Percentiles rank a stretch among this genome's conserved stretches.
Conservation (phyloP, 148 eudicot genomes). For the Rhododendron vialii region DNA sequence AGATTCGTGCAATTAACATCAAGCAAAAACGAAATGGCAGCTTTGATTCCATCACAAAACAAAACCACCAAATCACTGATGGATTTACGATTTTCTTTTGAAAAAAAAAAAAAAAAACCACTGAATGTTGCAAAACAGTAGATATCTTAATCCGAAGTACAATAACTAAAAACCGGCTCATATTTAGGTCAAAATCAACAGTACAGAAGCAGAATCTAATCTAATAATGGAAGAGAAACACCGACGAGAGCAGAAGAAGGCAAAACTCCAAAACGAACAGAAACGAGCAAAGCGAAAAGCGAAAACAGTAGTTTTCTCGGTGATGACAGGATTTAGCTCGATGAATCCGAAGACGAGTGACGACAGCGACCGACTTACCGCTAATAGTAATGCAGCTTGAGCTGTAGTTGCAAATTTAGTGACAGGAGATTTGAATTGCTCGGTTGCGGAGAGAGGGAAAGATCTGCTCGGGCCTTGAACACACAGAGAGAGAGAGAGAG, state of each 20-base stretch:
- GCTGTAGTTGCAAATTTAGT: background rate
- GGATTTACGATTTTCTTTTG: background rate
- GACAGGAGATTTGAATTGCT: background rate
- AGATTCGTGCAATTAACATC: background rate
- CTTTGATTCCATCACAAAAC: background rate
- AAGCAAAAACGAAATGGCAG: background rate
- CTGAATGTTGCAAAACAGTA: background rate
- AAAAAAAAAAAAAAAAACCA: background rate
- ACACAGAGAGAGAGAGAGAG: background rate
- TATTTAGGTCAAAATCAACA: background rate
- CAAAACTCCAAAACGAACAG: background rate
- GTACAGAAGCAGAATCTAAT: background rate
- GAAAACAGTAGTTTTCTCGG: background rate
- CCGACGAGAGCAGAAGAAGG: constrained; percentile 1
- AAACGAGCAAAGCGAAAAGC: background rate
- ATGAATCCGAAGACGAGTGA: background rate
- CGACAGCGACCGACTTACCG: constrained; percentile 7
- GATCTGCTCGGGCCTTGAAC: background rate
- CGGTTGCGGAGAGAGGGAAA: background rate
- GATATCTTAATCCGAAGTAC: background rate
- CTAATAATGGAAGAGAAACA: background rate
- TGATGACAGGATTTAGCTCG: background rate
- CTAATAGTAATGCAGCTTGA: constrained; percentile 8
- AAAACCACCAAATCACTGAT: background rate
- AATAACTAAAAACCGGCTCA: background rate